Evolutionary conservation across 176 grass and related monocot genomes (phyloP).

Genomic region (Lolium multiflorum): DNA sequence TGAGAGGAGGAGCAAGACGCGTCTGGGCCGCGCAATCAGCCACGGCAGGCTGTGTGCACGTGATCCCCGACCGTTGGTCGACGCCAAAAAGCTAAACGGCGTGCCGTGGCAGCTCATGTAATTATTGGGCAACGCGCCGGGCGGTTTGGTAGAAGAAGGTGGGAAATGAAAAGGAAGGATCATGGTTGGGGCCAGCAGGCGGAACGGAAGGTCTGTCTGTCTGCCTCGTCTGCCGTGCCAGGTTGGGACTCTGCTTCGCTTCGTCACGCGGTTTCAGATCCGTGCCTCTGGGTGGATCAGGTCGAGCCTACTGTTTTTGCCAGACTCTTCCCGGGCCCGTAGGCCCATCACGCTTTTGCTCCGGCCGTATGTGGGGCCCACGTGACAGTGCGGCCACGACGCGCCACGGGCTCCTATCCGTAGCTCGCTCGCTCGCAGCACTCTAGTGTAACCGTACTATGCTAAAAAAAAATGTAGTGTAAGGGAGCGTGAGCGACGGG

Average conservation of each 20-base stretch:
- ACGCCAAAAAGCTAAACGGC: neutral
- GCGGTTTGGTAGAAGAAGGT: neutral
- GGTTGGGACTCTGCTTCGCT: neutral
- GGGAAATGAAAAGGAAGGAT: neutral
- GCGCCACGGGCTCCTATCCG: neutral
- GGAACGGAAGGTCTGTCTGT: neutral
- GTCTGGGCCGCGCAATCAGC: neutral
- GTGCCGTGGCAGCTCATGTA: neutral
- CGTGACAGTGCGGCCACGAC: neutral
- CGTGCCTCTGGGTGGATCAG: neutral
- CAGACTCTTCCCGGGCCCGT: neutral
- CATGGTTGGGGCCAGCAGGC: neutral
- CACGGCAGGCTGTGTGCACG: neutral
- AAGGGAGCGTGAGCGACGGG: too few relatives aligned
- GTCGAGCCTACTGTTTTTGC: neutral
- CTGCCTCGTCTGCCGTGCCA: neutral
- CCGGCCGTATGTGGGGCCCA: neutral
- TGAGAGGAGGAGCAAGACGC: too few relatives aligned
- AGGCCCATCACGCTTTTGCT: neutral
- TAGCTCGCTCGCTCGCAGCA: neutral
- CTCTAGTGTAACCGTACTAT: too few relatives aligned
- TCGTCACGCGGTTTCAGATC: conserved; percentile 3
- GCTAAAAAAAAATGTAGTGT: too few relatives aligned
- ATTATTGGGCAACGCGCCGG: neutral
- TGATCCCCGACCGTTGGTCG: conserved; percentile 14